Percentiles rank a stretch among this genome's conserved stretches.
Evolutionary conservation across 2,329 filamentous ascomycete genomes (phyloP).

Genomic region (Cephalotrichum gorgonifer): DNA sequence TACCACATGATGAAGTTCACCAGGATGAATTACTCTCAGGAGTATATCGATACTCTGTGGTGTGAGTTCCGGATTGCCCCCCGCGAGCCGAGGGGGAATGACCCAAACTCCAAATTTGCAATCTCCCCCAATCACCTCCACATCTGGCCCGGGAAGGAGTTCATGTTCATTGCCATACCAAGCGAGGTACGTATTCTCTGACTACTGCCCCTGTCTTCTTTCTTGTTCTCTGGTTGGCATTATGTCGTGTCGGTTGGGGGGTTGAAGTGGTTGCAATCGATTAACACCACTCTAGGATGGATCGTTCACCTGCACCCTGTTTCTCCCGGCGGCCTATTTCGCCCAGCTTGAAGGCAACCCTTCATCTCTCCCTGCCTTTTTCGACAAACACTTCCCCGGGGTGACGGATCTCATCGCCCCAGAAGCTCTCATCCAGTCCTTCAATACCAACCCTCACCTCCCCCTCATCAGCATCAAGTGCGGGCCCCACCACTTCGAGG

Average conservation of each 20-base stretch:
- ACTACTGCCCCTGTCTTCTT: conserved; percentile 1
- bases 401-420: conserved; percentile 64
- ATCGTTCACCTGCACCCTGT: conserved; percentile 90
- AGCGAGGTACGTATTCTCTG: conserved; percentile 36
- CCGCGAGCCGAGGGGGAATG: conserved; percentile 16
- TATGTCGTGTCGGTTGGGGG: too few relatives aligned
- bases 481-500: conserved; percentile 70
- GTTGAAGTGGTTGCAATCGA: background rate
- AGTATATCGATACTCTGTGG: conserved; percentile 95
- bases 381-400: conserved; percentile 77
- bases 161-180: conserved; percentile 98
- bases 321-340: conserved; percentile 66
- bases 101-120: conserved; percentile 44
- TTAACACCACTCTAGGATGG: conserved; percentile 48
- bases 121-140: conserved; percentile 92
- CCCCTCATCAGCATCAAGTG: conserved; percentile 93
- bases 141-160: conserved; percentile 89
- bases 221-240: conserved; percentile 8
- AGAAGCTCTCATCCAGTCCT: conserved; percentile 61
- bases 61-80: conserved; percentile 83
- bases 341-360: conserved; percentile 54
- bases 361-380: conserved; percentile 56
- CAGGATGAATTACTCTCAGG: conserved; percentile 82
- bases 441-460: conserved; percentile 74
- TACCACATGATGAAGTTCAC: conserved; percentile 95